phyloP scores from a whole-genome alignment of 805 yeast species.

The Groenewaldozyma salmanticensis region DNA sequence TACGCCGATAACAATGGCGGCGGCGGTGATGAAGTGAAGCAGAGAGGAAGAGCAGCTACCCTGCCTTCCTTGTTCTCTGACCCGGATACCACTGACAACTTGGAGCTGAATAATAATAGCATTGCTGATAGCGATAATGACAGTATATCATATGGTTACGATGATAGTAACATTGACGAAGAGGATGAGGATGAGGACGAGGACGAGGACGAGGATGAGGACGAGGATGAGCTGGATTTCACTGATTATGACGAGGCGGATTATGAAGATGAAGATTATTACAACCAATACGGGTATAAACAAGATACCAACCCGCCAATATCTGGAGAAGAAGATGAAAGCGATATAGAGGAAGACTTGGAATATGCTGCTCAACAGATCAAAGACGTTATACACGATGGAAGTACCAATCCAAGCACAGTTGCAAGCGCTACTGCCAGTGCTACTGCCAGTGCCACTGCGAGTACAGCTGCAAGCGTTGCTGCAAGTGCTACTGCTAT shows the following conservation, averaged over 20 bases:
- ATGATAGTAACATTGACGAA: background rate
- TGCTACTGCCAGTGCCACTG: too few relatives aligned
- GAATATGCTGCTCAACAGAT: slow-evolving; percentile 27
- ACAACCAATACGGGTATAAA: slow-evolving; percentile 16
- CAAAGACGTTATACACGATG: slow-evolving; percentile 10
- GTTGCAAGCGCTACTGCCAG: background rate
- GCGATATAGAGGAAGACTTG: slow-evolving; percentile 34
- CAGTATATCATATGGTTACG: background rate
- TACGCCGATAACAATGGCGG: background rate
- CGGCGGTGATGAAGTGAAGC: background rate
- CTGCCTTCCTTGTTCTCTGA: slow-evolving; percentile 1
- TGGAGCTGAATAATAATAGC: background rate
- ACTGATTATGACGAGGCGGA: slow-evolving; percentile 17
- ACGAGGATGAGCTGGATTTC: slow-evolving; percentile 15
- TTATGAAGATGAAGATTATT: slow-evolving; percentile 25
- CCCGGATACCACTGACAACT: background rate
- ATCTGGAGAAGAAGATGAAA: slow-evolving; percentile 32
- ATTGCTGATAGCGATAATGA: background rate
- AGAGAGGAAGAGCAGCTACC: slow-evolving; percentile 3
- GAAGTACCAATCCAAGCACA: background rate
- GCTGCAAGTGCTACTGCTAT: too few relatives aligned
- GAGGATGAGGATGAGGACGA: slow-evolving; percentile 14
- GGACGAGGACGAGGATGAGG: slow-evolving; percentile 16
- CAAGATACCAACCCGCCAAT: slow-evolving; percentile 20
- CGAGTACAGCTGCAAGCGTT: too few relatives aligned